Evolutionary conservation across 805 yeast species (phyloP), one percentile per base, ranked within the genome.

Genomic region (Candida suzukii): DNA sequence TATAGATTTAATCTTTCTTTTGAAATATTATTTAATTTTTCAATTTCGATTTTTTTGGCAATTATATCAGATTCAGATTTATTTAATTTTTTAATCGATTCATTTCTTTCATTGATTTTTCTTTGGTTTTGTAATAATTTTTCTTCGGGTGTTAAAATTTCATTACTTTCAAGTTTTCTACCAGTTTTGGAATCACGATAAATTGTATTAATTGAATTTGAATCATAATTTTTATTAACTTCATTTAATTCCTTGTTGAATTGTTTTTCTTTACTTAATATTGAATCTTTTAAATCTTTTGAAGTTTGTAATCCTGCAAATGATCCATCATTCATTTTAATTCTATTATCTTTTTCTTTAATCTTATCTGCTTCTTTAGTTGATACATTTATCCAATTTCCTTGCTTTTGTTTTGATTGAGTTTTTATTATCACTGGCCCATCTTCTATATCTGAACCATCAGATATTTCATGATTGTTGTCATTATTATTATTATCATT

Each of bases 161-260:
- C 40, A 4, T 60, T 54, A 38, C 72, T 56, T 46, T 76, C 72
- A 3, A 81, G 61, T 18, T 64, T 66, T 26, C 73, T 62, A 16
- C 95, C 95, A 1, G 69, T 53, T n/a, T n/a, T n/a, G 2, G 72
- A 61, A 53, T 84, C 91, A 66, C 93, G 71, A 50, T 72, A 74
- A 0, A 77, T 64, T 0, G 83, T 78, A 32, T 48, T 36, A 11
- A 34, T 60, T 7, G 33, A 46, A n/a, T 44, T 46, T 33, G 32
- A 25, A 11, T 20, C 42, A 44, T 40, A 7, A 56, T 29, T 39
- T 44, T 50, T 43, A 28, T 43, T 41, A 22, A 56, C 61, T 16
- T 38, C 42, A 14, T 44, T 46, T 29, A 56, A 61, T 38, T 67
- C 67, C 2, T 39, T 52, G 29, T 56, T 57, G 3, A 54, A 38